A percentile compares a stretch with the other conserved stretches of the same genome.
phyloP scores from a whole-genome alignment of 768 basidiomycete species.

The Hygrophoropsis aurantiaca region DNA sequence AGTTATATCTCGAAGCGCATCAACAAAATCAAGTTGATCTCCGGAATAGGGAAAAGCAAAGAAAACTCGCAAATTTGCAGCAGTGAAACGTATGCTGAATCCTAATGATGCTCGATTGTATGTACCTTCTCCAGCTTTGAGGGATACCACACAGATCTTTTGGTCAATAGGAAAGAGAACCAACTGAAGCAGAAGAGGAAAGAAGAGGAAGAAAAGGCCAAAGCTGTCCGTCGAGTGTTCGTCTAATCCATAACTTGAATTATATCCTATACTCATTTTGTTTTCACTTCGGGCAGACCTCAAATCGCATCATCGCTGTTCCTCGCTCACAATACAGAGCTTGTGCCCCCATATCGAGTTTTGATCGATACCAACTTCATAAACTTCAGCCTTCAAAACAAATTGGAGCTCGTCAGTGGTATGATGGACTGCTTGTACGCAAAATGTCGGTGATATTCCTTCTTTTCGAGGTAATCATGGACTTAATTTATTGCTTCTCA shows the following conservation, averaged over 20 bases:
- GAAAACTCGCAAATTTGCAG: constrained; percentile 93
- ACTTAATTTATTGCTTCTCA: constrained; percentile 3
- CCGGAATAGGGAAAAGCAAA: constrained; percentile 78
- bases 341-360: constrained; percentile 95
- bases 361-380: constrained; percentile 99
- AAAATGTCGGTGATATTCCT: constrained; percentile 65
- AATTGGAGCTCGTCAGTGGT: constrained; percentile 91
- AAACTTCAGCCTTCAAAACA: constrained; percentile 98
- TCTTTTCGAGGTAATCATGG: neutral
- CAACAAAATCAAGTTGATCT: neutral
- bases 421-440: constrained; percentile 99
- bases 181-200: constrained; percentile 87
- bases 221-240: constrained; percentile 76
- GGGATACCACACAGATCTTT: constrained; percentile 2
- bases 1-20: neutral
- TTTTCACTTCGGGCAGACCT: constrained; percentile 47
- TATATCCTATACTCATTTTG: neutral
- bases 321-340: constrained; percentile 91
- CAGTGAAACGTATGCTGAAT: constrained; percentile 90
- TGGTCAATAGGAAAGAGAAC: constrained; percentile 78
- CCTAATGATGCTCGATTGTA: constrained; percentile 92
- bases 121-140: constrained; percentile 24
- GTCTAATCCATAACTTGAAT: constrained; percentile 27
- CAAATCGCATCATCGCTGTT: constrained; percentile 91
- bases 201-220: constrained; percentile 76